Conservation (phyloP, 768 basidiomycete species). For the Austroboletus eburneus region DNA sequence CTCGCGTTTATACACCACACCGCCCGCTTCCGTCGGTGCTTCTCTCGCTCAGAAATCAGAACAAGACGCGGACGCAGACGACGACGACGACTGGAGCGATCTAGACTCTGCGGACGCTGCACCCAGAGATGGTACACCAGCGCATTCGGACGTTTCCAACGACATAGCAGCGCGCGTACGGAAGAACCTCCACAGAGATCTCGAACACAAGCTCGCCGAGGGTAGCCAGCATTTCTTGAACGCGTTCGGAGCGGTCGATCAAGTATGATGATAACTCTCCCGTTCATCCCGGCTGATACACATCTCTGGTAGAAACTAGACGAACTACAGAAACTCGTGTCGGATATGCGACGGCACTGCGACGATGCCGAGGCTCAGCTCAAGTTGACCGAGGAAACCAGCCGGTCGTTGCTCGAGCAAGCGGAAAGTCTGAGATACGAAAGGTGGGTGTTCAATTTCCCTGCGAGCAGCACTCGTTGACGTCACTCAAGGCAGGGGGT, state of each 20-base stretch:
- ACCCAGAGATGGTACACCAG: slow-evolving; percentile 7
- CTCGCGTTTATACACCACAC: slow-evolving; percentile 65
- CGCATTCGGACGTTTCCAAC: slow-evolving; percentile 37
- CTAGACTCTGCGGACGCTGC: slow-evolving; percentile 10
- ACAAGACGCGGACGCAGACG: slow-evolving; percentile 33
- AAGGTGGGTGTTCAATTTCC: slow-evolving; percentile 42
- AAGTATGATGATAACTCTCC: slow-evolving; percentile 48
- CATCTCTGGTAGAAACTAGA: slow-evolving; percentile 65
- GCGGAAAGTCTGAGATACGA: slow-evolving; percentile 74
- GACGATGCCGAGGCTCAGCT: slow-evolving; percentile 81
- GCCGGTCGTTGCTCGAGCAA: slow-evolving; percentile 74
- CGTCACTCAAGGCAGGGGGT: slow-evolving; percentile 53
- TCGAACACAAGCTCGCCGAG: slow-evolving; percentile 77
- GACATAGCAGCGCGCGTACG: slow-evolving; percentile 72
- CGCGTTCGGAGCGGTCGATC: slow-evolving; percentile 85
- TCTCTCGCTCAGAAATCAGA: background rate
- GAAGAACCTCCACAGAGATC: slow-evolving; percentile 76
- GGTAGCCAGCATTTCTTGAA: slow-evolving; percentile 80
- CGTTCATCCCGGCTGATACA: background rate
- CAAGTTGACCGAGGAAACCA: slow-evolving; percentile 68
- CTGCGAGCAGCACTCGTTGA: background rate
- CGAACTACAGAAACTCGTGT: slow-evolving; percentile 70
- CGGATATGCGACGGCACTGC: slow-evolving; percentile 76
- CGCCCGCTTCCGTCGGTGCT: slow-evolving; percentile 14
- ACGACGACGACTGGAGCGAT: slow-evolving; percentile 29